Conservation (phyloP, 768 basidiomycete genomes). For the Lactarius hengduanensis region DNA sequence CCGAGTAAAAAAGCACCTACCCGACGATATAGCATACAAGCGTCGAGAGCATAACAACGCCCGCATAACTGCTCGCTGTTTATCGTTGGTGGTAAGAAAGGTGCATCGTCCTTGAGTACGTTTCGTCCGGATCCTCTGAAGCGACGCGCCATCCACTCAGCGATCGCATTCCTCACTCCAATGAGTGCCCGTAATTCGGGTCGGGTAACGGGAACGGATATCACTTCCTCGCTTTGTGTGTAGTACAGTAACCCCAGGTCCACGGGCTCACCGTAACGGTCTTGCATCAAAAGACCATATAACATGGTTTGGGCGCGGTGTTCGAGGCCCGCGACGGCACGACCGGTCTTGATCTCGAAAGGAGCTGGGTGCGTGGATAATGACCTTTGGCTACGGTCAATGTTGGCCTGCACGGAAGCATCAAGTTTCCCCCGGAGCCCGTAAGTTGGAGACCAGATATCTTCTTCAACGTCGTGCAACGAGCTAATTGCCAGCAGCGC, state of each 20-base stretch:
- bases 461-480: constrained; percentile 90
- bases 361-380: constrained; percentile 53
- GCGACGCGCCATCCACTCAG: constrained; percentile 67
- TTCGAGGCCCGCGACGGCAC: constrained; percentile 72
- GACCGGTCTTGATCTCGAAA: constrained; percentile 96
- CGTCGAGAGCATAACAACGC: constrained; percentile 77
- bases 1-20: constrained; percentile 38
- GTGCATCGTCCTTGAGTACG: constrained; percentile 31
- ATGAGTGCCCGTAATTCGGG: constrained; percentile 87
- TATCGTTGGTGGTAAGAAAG: constrained; percentile 84
- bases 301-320: constrained; percentile 98
- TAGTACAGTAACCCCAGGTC: constrained; percentile 89
- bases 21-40: constrained; percentile 94
- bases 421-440: constrained; percentile 97
- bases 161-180: constrained; percentile 81
- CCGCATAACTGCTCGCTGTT: constrained; percentile 79
- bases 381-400: constrained; percentile 40
- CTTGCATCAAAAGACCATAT: constrained; percentile 86
- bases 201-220: constrained; percentile 71
- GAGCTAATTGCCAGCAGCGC: constrained; percentile 69
- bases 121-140: constrained; percentile 24
- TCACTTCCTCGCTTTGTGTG: constrained; percentile 86
- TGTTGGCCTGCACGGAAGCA: constrained; percentile 72
- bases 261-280: constrained; percentile 84
- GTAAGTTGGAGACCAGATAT: constrained; percentile 94